Evolutionary conservation across 257 asterid species (phyloP), one percentile per base, ranked within the genome.

Genomic region (Linderniella brevidens): DNA sequence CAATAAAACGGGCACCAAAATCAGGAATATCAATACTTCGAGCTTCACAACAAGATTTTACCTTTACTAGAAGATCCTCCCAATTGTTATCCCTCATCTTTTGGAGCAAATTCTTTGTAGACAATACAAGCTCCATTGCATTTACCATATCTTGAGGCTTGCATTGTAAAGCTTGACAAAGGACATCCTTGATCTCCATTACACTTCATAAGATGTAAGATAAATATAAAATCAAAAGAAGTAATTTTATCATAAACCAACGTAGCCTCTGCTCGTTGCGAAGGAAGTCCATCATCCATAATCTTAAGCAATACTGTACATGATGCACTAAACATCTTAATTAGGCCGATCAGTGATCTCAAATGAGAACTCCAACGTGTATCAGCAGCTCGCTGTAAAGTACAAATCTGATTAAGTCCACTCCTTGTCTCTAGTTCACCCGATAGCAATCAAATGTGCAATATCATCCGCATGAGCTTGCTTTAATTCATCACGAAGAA

Each of bases 341-440:
- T 10, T 45, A 45, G 14, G 14, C 25, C 19, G 13, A 9, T 11
- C 17, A 13, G 11, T 3, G 49, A 45, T 16, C 32, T 29, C 11
- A 45, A 17, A 45, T 45, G 29, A 1, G 35, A 45, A 18, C 49
- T 45, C 29, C 29, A 25, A 17, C 49, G 32, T 16, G 49, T 45
- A 5, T 45, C 49, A 0, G 32, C n/a, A 45, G 29, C 29, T 16
- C 25, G 25, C 11, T 45, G 49, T 14, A 45, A 45, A 45, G 49
- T 45, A 8, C 20, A 9, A 5, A 45, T 45, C 19, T 45, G 3
- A 13, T 45, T 45, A 17, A 16, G 35, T 17, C 9, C 49, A 45
- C 35, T 45, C 17, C 49, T 2, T 11, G n/a, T 45, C 14, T 9
- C 43, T 9, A 25, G 32, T n/a, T 9, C 43, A 38, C 14, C n/a